A percentile compares a stretch with the other conserved stretches of the same genome.
Conservation (phyloP, 495 filamentous ascomycete species). For the Xylaria palmicola region DNA sequence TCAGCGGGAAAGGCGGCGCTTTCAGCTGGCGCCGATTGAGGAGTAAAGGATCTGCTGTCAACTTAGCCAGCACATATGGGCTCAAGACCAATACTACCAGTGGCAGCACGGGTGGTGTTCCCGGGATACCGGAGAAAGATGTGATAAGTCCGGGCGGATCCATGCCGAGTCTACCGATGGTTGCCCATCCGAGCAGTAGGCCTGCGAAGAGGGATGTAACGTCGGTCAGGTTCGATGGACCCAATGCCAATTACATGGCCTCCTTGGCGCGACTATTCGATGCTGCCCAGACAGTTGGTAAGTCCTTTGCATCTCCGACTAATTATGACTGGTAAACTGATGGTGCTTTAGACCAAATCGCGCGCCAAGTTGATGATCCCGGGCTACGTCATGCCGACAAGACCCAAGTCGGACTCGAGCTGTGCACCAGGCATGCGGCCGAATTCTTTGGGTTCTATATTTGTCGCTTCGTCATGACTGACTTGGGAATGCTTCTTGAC, state of each 20-base stretch:
- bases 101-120: slow-evolving; percentile 17
- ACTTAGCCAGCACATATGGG: slow-evolving; percentile 47
- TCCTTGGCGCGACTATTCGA: slow-evolving; percentile 90
- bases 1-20: slow-evolving; percentile 64
- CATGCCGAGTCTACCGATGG: slow-evolving; percentile 83
- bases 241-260: slow-evolving; percentile 86
- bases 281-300: slow-evolving; percentile 89
- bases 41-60: slow-evolving; percentile 76
- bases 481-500: slow-evolving; percentile 84
- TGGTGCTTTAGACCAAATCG: slow-evolving; percentile 75
- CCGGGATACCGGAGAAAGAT: slow-evolving; percentile 31
- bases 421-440: slow-evolving; percentile 88
- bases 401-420: slow-evolving; percentile 90
- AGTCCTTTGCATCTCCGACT: slow-evolving; percentile 32
- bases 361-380: slow-evolving; percentile 91
- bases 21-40: slow-evolving; percentile 84
- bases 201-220: slow-evolving; percentile 66
- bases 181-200: slow-evolving; percentile 57
- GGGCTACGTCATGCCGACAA: slow-evolving; percentile 75
- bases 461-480: slow-evolving; percentile 86
- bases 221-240: slow-evolving; percentile 71
- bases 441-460: slow-evolving; percentile 98
- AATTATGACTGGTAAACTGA: slow-evolving; percentile 2
- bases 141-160: slow-evolving; percentile 22
- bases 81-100: slow-evolving; percentile 36